Evolutionary conservation across 164 flowering plant species (phyloP).

Genomic region (Santalum album): DNA sequence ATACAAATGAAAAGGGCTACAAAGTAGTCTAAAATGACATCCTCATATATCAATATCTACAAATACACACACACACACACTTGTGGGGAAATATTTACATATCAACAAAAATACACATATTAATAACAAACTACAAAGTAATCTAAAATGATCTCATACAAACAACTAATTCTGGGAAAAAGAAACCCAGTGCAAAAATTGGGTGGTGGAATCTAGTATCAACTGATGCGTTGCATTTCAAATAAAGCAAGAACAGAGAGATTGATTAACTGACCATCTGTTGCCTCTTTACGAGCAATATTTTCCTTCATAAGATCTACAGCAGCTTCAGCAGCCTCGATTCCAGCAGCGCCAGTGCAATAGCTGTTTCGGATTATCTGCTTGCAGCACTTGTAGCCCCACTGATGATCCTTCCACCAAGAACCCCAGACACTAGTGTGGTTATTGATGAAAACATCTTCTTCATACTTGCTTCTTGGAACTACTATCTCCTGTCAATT

Average conservation of each 20-base stretch:
- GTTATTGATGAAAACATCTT: constrained; percentile 76
- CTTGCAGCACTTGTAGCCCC: constrained; percentile 94
- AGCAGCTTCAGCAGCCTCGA: constrained; percentile 83
- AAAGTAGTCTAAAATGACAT: too few relatives aligned
- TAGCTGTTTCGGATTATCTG: constrained; percentile 76
- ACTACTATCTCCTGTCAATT: constrained; percentile 46
- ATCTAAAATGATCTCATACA: too few relatives aligned
- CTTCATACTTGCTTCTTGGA: constrained; percentile 90
- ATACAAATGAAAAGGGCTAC: too few relatives aligned
- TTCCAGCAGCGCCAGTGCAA: constrained; percentile 84
- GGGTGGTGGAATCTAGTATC: too few relatives aligned
- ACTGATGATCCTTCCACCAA: constrained; percentile 97
- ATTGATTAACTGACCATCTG: constrained; percentile 40
- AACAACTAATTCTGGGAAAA: too few relatives aligned
- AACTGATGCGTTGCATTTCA: too few relatives aligned
- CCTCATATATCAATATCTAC: too few relatives aligned
- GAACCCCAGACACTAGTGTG: constrained; percentile 95
- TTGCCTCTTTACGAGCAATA: constrained; percentile 69
- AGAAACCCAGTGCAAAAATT: too few relatives aligned
- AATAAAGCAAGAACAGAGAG: not conserved
- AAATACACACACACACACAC: too few relatives aligned
- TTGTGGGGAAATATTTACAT: too few relatives aligned
- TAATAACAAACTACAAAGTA: too few relatives aligned
- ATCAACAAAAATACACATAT: too few relatives aligned
- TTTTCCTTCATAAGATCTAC: constrained; percentile 72